A percentile compares a stretch with the other conserved stretches of the same genome.
phyloP scores from a whole-genome alignment of 176 grass and related monocot species.

The Avena insularis region DNA sequence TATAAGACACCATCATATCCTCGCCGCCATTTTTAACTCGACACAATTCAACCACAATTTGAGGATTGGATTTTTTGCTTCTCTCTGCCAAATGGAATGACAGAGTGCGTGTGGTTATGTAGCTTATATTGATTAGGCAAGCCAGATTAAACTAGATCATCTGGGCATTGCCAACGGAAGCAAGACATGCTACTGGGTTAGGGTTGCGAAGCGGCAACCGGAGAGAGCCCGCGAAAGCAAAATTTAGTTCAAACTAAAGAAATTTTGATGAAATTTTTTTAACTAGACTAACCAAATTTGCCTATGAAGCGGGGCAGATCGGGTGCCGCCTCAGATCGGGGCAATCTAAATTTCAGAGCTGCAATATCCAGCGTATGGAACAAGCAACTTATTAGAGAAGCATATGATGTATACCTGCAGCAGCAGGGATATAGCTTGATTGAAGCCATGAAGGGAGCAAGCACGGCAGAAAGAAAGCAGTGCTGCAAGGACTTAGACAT shows the following conservation, averaged over 20 bases:
- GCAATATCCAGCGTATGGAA: neutral
- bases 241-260: too few species aligned
- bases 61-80: neutral
- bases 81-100: neutral
- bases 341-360: neutral
- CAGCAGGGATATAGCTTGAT: conserved; percentile 8
- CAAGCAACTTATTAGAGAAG: neutral
- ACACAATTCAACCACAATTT: neutral
- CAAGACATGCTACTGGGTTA: neutral
- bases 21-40: neutral
- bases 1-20: neutral
- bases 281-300: too few species aligned
- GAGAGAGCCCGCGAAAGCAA: too few species aligned
- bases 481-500: neutral
- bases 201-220: too few species aligned
- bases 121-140: neutral
- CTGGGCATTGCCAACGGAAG: neutral
- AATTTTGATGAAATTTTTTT: too few species aligned
- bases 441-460: conserved; percentile 5
- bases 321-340: too few species aligned
- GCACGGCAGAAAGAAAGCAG: neutral
- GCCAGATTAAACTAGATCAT: neutral
- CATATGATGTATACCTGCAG: conserved; percentile 12
- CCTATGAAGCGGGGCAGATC: too few species aligned
- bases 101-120: neutral